phyloP scores from a whole-genome alignment of 2,329 filamentous ascomycete species.

The Meredithiella fracta region DNA sequence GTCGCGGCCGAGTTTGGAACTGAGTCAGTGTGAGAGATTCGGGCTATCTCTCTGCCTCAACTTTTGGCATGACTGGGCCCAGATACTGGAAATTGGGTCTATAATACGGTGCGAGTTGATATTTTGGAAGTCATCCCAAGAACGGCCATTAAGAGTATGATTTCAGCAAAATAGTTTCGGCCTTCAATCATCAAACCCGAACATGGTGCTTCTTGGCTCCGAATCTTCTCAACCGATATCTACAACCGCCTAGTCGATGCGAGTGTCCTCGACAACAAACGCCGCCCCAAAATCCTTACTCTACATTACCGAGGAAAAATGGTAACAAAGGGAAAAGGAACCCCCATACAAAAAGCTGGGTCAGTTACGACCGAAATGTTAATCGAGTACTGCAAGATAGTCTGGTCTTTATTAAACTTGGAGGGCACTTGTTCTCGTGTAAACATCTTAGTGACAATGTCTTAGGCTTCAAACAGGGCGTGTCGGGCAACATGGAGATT shows the following conservation, averaged over 20 bases:
- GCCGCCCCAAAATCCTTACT: slow-evolving; percentile 71
- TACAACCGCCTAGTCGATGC: slow-evolving; percentile 81
- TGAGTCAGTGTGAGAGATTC: slow-evolving; percentile 59
- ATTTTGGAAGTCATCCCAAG: slow-evolving; percentile 74
- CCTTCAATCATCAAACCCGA: slow-evolving; percentile 65
- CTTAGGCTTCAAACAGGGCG: slow-evolving; percentile 78
- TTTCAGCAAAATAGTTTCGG: slow-evolving; percentile 88
- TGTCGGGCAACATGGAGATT: slow-evolving; percentile 73
- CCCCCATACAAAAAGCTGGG: slow-evolving; percentile 61
- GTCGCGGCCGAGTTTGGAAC: slow-evolving; percentile 67
- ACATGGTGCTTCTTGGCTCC: slow-evolving; percentile 69
- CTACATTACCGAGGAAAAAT: slow-evolving; percentile 62
- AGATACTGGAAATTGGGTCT: slow-evolving; percentile 72
- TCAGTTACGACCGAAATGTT: slow-evolving; percentile 46
- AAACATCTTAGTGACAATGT: slow-evolving; percentile 78
- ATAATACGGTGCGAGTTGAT: slow-evolving; percentile 71
- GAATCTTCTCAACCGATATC: slow-evolving; percentile 85
- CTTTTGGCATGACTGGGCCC: slow-evolving; percentile 65
- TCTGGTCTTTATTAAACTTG: slow-evolving; percentile 57
- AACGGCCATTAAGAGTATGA: slow-evolving; percentile 92
- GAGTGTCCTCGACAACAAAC: slow-evolving; percentile 71
- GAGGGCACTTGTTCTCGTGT: slow-evolving; percentile 67
- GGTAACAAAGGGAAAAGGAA: slow-evolving; percentile 59
- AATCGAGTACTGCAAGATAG: slow-evolving; percentile 14
- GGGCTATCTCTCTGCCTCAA: slow-evolving; percentile 55